Evolutionary conservation across 805 yeast genomes (phyloP).

Genomic region (Pichia insulana): DNA sequence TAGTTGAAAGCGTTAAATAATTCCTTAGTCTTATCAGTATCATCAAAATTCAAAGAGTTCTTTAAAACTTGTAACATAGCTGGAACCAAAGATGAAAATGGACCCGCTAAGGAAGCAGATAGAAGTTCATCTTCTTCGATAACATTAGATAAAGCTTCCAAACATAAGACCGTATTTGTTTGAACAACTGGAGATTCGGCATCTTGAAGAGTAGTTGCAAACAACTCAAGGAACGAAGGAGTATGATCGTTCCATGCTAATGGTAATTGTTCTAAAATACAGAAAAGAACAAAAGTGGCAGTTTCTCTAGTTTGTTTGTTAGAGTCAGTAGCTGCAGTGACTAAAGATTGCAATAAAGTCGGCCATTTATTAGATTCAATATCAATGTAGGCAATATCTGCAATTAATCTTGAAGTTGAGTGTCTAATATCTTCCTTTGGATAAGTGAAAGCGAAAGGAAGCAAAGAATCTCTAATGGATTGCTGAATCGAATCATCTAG

Average conservation of each 20-base stretch:
- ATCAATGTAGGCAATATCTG: conserved; percentile 76
- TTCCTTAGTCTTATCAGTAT: conserved; percentile 60
- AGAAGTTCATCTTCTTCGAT: conserved; percentile 53
- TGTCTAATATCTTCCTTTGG: conserved; percentile 66
- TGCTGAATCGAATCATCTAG: conserved; percentile 43
- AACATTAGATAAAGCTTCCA: conserved; percentile 60
- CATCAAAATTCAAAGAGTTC: conserved; percentile 62
- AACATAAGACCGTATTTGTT: conserved; percentile 72
- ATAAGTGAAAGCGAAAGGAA: conserved; percentile 60
- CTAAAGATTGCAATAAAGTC: conserved; percentile 61
- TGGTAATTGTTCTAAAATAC: conserved; percentile 67
- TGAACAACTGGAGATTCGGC: conserved; percentile 64
- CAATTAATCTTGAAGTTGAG: conserved; percentile 79
- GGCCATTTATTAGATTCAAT: conserved; percentile 63
- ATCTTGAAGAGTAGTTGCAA: conserved; percentile 56
- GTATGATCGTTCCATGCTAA: conserved; percentile 49
- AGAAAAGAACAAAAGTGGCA: conserved; percentile 69
- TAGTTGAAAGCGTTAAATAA: conserved; percentile 82
- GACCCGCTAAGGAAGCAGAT: conserved; percentile 30
- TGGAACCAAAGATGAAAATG: conserved; percentile 65
- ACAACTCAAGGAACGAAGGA: conserved; percentile 61
- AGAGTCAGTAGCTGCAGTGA: conserved; percentile 51
- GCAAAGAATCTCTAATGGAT: conserved; percentile 57
- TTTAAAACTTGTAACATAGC: conserved; percentile 73
- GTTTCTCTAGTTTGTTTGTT: conserved; percentile 58